A percentile compares a stretch with the other conserved stretches of the same genome.
Evolutionary conservation across 768 basidiomycete genomes (phyloP).

Genomic region (Butyriboletus loyo): DNA sequence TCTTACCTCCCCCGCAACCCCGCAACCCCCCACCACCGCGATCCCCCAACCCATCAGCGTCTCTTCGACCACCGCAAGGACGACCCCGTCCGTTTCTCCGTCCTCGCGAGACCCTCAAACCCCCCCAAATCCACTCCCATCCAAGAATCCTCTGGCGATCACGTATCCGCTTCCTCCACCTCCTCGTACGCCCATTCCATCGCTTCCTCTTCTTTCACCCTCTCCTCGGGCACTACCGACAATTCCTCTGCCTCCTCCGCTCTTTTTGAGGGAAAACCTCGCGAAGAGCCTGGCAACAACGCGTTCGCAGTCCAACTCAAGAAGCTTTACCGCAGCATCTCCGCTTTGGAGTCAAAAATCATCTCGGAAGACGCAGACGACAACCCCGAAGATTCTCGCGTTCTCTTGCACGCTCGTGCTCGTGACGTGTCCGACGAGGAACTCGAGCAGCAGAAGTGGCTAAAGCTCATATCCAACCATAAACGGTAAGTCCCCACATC

Average conservation of each 20-base stretch:
- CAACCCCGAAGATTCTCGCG: slow-evolving; percentile 39
- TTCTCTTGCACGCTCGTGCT: slow-evolving; percentile 34
- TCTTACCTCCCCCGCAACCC: slow-evolving; percentile 40
- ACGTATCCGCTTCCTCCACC: slow-evolving; percentile 69
- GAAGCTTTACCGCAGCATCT: slow-evolving; percentile 79
- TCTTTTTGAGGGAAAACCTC: slow-evolving; percentile 55
- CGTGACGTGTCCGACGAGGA: slow-evolving; percentile 48
- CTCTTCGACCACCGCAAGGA: slow-evolving; percentile 90
- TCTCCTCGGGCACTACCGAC: slow-evolving; percentile 72
- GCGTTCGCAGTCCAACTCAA: slow-evolving; percentile 76
- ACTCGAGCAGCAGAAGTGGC: slow-evolving; percentile 73
- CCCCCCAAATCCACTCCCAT: slow-evolving; percentile 45
- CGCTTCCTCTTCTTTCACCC: slow-evolving; percentile 66
- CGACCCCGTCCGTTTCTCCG: slow-evolving; percentile 83
- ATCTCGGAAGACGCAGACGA: slow-evolving; percentile 60
- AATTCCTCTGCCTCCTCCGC: slow-evolving; percentile 71
- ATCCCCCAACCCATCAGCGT: slow-evolving; percentile 40
- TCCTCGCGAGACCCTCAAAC: slow-evolving; percentile 49
- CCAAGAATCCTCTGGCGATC: slow-evolving; percentile 65
- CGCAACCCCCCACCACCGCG: slow-evolving; percentile 36
- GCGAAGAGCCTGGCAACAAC: slow-evolving; percentile 58
- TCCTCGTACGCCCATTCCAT: slow-evolving; percentile 72
- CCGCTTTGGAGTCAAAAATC: slow-evolving; percentile 73
- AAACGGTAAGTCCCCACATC: slow-evolving; percentile 63
- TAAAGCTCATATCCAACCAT: slow-evolving; percentile 69